Evolutionary conservation across 2,329 filamentous ascomycete genomes (phyloP).

Genomic region (Colletotrichum plurivorum): DNA sequence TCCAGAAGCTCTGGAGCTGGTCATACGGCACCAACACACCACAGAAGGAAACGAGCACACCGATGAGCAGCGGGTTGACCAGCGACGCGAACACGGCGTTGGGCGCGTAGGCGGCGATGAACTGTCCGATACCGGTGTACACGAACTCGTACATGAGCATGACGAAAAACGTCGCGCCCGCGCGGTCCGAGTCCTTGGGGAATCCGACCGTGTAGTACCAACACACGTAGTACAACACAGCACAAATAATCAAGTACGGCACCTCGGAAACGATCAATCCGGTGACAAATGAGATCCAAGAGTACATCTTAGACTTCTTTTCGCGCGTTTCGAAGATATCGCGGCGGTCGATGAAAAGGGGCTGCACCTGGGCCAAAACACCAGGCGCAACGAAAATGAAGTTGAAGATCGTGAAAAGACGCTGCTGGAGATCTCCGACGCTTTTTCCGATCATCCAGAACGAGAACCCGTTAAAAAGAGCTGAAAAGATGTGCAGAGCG

Average conservation of each 20-base stretch:
- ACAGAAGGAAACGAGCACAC: constrained; percentile 77
- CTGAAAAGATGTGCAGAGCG: constrained; percentile 66
- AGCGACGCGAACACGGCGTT: constrained; percentile 72
- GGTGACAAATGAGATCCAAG: constrained; percentile 71
- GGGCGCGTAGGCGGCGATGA: constrained; percentile 74
- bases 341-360: constrained; percentile 69
- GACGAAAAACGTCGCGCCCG: constrained; percentile 67
- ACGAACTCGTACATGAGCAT: constrained; percentile 73
- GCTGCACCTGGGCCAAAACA: constrained; percentile 71
- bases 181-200: constrained; percentile 56
- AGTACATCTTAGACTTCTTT: constrained; percentile 74
- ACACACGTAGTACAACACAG: constrained; percentile 63
- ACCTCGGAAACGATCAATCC: constrained; percentile 65
- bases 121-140: constrained; percentile 73
- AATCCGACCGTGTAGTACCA: constrained; percentile 74
- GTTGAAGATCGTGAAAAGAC: constrained; percentile 73
- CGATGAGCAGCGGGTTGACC: constrained; percentile 69
- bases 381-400: constrained; percentile 74
- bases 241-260: constrained; percentile 61
- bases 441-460: constrained; percentile 74
- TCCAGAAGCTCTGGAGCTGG: constrained; percentile 77
- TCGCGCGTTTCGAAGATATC: constrained; percentile 72
- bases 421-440: constrained; percentile 64
- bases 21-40: constrained; percentile 80
- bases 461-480: constrained; percentile 73